A percentile compares a stretch with the other conserved stretches of the same genome.
phyloP scores from a whole-genome alignment of 108 stramenopile species.

The Nitzschia sp. region DNA sequence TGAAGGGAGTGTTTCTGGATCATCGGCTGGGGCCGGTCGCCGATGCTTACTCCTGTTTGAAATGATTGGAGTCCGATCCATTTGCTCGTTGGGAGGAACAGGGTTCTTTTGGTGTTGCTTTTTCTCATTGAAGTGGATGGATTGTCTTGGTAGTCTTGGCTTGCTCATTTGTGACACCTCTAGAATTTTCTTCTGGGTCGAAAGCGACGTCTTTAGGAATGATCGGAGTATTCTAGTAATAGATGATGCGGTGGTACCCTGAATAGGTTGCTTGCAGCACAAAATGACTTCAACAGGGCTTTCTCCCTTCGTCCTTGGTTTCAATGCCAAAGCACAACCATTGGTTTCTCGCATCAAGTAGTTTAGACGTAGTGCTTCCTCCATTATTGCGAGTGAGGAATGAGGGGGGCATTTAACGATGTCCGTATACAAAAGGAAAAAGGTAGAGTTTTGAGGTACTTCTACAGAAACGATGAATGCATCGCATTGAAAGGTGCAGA shows the following conservation, averaged over 20 bases:
- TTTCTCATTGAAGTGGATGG: too few relatives aligned
- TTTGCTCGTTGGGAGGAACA: background rate
- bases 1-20: background rate
- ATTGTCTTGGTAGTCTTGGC: too few relatives aligned
- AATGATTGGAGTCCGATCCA: slow-evolving; percentile 10
- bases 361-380: slow-evolving; percentile 26
- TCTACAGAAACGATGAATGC: slow-evolving; percentile 7
- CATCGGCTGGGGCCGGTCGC: background rate
- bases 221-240: background rate
- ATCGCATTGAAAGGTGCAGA: slow-evolving; percentile 9
- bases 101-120: too few relatives aligned
- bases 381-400: slow-evolving; percentile 8
- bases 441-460: background rate
- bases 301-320: slow-evolving; percentile 2
- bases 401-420: slow-evolving; percentile 10
- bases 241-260: background rate
- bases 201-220: slow-evolving; percentile 2
- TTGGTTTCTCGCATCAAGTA: slow-evolving; percentile 4
- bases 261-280: background rate
- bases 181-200: slow-evolving; percentile 11
- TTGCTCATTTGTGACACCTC: background rate
- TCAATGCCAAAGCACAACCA: slow-evolving; percentile 16
- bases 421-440: slow-evolving; percentile 18
- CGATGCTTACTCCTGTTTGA: slow-evolving; percentile 5
- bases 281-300: slow-evolving; percentile 3